Evolutionary conservation across 2,329 filamentous ascomycete species (phyloP).

Genomic region (Periconia sp.): DNA sequence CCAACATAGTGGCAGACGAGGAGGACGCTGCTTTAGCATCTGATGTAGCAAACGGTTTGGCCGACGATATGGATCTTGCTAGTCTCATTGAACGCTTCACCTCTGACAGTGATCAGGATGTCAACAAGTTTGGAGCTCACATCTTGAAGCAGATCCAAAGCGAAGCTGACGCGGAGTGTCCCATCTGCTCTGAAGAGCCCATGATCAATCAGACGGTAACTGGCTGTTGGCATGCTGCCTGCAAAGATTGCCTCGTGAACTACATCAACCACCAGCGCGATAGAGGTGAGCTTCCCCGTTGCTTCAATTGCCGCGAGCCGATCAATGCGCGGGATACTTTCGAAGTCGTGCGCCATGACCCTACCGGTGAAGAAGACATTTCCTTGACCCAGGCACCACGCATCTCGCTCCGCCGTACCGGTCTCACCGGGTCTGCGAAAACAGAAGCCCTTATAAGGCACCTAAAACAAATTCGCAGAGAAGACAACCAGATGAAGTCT

Average conservation of each 20-base stretch:
- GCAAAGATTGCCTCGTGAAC: slow-evolving; percentile 88
- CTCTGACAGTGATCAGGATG: slow-evolving; percentile 62
- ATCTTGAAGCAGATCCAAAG: slow-evolving; percentile 90
- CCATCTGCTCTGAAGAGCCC: slow-evolving; percentile 92
- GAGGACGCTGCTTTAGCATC: slow-evolving; percentile 79
- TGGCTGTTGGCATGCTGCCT: slow-evolving; percentile 96
- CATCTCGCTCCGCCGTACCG: slow-evolving; percentile 66
- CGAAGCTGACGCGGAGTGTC: slow-evolving; percentile 87
- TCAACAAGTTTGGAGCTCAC: slow-evolving; percentile 81
- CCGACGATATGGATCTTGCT: slow-evolving; percentile 95
- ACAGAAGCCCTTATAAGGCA: slow-evolving; percentile 79
- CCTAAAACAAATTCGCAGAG: slow-evolving; percentile 70
- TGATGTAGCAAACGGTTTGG: slow-evolving; percentile 79
- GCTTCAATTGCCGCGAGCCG: slow-evolving; percentile 87
- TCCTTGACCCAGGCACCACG: slow-evolving; percentile 48
- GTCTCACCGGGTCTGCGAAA: slow-evolving; percentile 82
- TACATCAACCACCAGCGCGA: slow-evolving; percentile 88
- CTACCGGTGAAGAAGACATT: slow-evolving; percentile 56
- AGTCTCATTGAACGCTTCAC: slow-evolving; percentile 86
- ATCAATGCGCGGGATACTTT: slow-evolving; percentile 88
- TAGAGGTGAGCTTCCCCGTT: slow-evolving; percentile 76
- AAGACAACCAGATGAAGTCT: slow-evolving; percentile 76
- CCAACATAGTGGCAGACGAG: slow-evolving; percentile 84
- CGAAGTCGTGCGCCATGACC: slow-evolving; percentile 84
- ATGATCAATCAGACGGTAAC: slow-evolving; percentile 96